Conservation (phyloP, 2,329 filamentous ascomycete genomes). For the Cryphonectria nitschkei region DNA sequence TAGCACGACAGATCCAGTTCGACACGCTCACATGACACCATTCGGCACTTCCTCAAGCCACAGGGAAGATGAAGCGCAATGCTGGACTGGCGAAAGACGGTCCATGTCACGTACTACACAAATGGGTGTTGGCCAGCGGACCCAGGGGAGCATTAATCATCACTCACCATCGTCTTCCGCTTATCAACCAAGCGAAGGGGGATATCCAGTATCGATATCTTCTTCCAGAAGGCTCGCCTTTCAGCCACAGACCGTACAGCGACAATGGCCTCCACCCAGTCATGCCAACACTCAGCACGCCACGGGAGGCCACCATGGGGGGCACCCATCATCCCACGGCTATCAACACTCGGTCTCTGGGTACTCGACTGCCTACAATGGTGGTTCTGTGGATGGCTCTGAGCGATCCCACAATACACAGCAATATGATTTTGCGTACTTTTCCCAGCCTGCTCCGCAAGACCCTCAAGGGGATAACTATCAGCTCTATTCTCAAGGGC, state of each 20-base stretch:
- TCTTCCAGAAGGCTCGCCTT: not conserved
- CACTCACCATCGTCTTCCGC: not conserved
- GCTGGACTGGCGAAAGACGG: not conserved
- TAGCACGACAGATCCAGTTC: not conserved
- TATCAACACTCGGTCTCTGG: not conserved
- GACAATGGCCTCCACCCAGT: not conserved
- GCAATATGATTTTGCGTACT: not conserved
- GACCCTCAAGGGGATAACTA: not conserved
- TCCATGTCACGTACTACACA: not conserved
- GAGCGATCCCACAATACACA: not conserved
- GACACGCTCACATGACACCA: not conserved
- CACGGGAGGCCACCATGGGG: not conserved
- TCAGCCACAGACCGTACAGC: not conserved
- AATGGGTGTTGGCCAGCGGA: not conserved
- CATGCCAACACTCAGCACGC: not conserved
- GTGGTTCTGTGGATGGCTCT: not conserved
- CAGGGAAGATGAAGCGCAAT: not conserved
- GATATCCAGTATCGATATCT: not conserved
- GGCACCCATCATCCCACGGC: not conserved
- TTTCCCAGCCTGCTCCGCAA: not conserved
- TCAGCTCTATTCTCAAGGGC: not conserved
- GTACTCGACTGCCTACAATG: not conserved
- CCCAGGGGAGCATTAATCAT: not conserved
- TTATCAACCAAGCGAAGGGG: not conserved
- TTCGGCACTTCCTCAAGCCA: not conserved